phyloP scores from a whole-genome alignment of 495 filamentous ascomycete species.

The Bacidia rubella region DNA sequence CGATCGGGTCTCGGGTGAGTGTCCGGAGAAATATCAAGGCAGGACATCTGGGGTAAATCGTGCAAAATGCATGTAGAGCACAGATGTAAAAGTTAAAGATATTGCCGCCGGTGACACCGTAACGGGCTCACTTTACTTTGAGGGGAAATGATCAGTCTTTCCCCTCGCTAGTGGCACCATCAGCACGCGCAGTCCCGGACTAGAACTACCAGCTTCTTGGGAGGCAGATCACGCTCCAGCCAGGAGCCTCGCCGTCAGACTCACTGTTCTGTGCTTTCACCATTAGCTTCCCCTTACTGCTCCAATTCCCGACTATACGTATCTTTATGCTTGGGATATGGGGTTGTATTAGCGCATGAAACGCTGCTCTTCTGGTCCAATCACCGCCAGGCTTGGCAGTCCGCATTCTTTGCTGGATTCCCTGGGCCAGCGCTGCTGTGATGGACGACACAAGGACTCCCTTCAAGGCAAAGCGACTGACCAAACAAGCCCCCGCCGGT shows the following conservation, averaged over 20 bases:
- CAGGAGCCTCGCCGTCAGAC: not conserved
- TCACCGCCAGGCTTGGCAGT: not conserved
- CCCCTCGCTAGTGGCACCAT: no score
- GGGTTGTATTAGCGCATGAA: no score
- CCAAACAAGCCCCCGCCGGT: conserved; percentile 16
- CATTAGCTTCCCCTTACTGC: not conserved
- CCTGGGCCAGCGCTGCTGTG: no score
- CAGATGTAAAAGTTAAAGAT: not conserved
- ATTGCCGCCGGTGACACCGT: not conserved
- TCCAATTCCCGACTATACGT: no score
- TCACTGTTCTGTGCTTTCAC: not conserved
- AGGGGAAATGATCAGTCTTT: not conserved
- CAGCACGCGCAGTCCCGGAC: not conserved
- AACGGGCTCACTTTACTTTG: not conserved
- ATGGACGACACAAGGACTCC: conserved; percentile 10
- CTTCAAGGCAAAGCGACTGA: conserved; percentile 13
- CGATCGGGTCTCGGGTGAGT: not conserved
- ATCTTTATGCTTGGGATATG: no score
- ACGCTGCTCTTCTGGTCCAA: not conserved
- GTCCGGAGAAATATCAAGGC: not conserved
- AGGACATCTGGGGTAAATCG: not conserved
- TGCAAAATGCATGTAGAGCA: not conserved
- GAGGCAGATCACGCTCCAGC: not conserved
- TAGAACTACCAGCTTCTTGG: not conserved
- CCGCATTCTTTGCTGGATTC: no score